These are phyloP conservation scores for Rhizopogon vesiculosus DNA, from an alignment of 768 basidiomycete species.

Conservation along the genomic window DNA sequence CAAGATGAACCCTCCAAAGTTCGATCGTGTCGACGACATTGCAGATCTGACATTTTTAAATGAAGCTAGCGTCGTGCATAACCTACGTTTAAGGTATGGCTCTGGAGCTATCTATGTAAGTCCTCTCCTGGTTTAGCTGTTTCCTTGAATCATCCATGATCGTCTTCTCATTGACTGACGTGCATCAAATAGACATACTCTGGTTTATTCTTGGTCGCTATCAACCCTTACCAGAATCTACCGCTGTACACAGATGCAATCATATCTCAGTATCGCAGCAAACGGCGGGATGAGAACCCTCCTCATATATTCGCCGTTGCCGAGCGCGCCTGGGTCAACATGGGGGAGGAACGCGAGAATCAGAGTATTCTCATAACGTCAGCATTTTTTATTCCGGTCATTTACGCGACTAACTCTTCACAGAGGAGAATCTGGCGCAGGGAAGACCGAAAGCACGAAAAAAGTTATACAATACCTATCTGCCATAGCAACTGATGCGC, in stretches of 20 bases:
- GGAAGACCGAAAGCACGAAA: constrained; percentile 98
- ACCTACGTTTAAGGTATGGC: constrained; percentile 86
- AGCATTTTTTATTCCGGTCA: constrained; percentile 25
- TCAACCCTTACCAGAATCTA: constrained; percentile 93
- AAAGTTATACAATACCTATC: constrained; percentile 99
- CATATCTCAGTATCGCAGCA: constrained; percentile 85
- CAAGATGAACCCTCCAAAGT: constrained; percentile 99
- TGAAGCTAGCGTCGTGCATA: constrained; percentile 98
- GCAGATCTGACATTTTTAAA: constrained; percentile 97
- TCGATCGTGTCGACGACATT: constrained; percentile 96
- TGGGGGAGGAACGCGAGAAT: constrained; percentile 95
- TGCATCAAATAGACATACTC: constrained; percentile 72
- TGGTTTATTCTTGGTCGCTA: constrained; percentile 95
- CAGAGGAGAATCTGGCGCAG: constrained; percentile 97
- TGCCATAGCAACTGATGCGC: constrained; percentile 85
- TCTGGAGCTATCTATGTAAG: constrained; percentile 90
- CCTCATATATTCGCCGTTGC: constrained; percentile 98
- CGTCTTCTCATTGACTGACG: constrained; percentile 10
- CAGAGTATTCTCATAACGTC: constrained; percentile 98
- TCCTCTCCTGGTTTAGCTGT: constrained; percentile 9
- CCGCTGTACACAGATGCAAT: constrained; percentile 89
- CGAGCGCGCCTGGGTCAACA: constrained; percentile 96
- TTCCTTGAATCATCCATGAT: constrained; percentile 3
- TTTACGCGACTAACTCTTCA: constrained; percentile 4
- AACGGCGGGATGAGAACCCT: constrained; percentile 85